phyloP scores from a whole-genome alignment of 768 basidiomycete species.

The Hysterangium stoloniferum region DNA sequence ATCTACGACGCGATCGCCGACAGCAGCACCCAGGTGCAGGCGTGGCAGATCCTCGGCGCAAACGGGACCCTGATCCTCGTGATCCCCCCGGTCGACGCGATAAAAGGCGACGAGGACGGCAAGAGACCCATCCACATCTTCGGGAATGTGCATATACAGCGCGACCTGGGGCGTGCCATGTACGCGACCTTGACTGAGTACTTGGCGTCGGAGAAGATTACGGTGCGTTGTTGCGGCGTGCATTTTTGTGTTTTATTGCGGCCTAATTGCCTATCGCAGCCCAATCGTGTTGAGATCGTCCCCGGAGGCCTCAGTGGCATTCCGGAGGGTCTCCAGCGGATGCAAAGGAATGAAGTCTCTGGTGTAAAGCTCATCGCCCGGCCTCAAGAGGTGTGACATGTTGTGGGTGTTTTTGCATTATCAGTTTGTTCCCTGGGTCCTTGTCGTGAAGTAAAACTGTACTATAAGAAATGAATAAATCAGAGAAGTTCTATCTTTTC shows the following conservation, averaged over 20 bases:
- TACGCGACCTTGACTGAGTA: conserved; percentile 2
- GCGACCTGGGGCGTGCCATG: conserved; percentile 12
- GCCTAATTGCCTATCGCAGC: conserved; percentile 19
- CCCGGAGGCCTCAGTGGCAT: conserved; percentile 34
- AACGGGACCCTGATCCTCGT: conserved; percentile 26
- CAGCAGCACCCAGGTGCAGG: conserved; percentile 32
- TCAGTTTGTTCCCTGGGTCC: too few relatives aligned
- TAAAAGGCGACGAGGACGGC: conserved; percentile 7
- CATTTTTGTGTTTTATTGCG: not conserved
- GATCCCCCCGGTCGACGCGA: not conserved
- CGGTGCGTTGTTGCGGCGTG: not conserved
- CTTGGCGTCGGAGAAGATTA: not conserved
- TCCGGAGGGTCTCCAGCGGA: conserved; percentile 26
- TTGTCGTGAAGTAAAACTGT: too few relatives aligned
- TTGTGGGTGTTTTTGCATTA: too few relatives aligned
- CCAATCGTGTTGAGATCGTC: conserved; percentile 35
- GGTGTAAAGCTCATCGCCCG: conserved; percentile 36
- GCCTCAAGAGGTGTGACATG: conserved; percentile 37
- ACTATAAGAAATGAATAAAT: too few relatives aligned
- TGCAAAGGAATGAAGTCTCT: conserved; percentile 33
- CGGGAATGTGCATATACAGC: conserved; percentile 10
- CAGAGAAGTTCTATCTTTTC: too few relatives aligned
- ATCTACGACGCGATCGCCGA: conserved; percentile 28
- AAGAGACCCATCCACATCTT: conserved; percentile 12
- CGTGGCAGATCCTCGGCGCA: conserved; percentile 28